Evolutionary conservation across 306 rosid genomes (phyloP).

Genomic region (Vigna trinervia): DNA sequence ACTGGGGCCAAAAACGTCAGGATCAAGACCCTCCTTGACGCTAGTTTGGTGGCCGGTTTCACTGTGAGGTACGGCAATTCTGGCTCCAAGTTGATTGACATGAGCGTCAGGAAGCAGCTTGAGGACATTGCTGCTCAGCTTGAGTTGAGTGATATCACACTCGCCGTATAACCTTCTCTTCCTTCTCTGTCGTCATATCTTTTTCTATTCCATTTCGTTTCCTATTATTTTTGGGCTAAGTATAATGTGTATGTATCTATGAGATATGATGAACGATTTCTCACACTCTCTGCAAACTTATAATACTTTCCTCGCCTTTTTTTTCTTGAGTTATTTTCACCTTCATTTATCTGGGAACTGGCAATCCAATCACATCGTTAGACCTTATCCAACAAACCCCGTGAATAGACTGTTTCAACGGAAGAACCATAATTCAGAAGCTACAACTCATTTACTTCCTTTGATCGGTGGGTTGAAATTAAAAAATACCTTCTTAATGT

Average conservation of each 20-base stretch:
- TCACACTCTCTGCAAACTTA: conserved; percentile 33
- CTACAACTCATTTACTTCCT: too few species aligned
- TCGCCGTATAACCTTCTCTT: conserved; percentile 46
- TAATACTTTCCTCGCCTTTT: not conserved
- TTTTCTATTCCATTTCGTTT: conserved; percentile 11
- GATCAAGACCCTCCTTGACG: conserved; percentile 74
- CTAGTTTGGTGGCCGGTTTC: conserved; percentile 85
- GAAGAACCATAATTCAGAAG: too few species aligned
- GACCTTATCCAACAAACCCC: too few species aligned
- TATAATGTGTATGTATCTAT: conserved; percentile 8
- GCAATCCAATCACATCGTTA: too few species aligned
- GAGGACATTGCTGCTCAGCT: conserved; percentile 91
- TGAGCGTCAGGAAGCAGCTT: conserved; percentile 93
- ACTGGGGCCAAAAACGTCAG: conserved; percentile 87
- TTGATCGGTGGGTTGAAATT: too few species aligned
- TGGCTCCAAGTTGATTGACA: conserved; percentile 82
- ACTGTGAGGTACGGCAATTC: conserved; percentile 77
- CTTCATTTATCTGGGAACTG: not conserved
- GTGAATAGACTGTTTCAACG: too few species aligned
- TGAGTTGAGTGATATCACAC: conserved; percentile 72
- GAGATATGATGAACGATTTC: not conserved
- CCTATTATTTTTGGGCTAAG: conserved; percentile 16
- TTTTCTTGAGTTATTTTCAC: not conserved
- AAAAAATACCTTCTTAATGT: too few species aligned
- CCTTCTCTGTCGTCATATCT: not conserved